A percentile compares a stretch with the other conserved stretches of the same genome.
Conservation (phyloP, 1,284 basidiomycete genomes). For the Pisolithus thermaeus region DNA sequence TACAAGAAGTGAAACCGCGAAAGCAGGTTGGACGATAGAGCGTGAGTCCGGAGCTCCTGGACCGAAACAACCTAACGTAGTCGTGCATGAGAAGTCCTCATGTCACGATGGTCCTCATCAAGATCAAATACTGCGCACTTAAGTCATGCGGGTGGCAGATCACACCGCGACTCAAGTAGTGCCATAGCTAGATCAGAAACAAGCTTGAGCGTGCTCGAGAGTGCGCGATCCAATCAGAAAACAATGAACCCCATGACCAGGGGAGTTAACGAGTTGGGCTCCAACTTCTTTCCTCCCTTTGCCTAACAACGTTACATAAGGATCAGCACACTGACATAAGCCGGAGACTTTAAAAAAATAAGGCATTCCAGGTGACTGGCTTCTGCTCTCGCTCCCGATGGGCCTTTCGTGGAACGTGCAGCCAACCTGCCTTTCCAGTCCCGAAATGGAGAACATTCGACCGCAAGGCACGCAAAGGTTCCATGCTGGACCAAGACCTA, state of each 20-base stretch:
- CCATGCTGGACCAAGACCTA: background rate
- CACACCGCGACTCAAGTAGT: background rate
- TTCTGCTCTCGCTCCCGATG: conserved; percentile 1
- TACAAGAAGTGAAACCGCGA: background rate
- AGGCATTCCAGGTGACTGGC: background rate
- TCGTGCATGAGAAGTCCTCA: conserved; percentile 4
- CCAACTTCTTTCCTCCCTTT: background rate
- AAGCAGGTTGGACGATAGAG: conserved; percentile 1
- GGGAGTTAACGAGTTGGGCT: conserved; percentile 1
- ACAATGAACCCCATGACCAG: background rate
- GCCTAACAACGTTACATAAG: conserved; percentile 5
- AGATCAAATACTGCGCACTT: background rate
- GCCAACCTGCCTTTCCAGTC: background rate
- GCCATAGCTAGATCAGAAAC: background rate
- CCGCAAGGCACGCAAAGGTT: background rate
- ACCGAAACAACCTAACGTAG: background rate
- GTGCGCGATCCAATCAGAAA: background rate
- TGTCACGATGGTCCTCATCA: background rate
- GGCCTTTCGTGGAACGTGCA: background rate
- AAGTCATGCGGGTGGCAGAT: background rate
- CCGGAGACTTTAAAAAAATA: background rate
- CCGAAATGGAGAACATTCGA: background rate
- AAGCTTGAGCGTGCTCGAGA: background rate
- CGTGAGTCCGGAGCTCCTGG: conserved; percentile 1
- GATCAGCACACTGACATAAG: background rate